phyloP scores from a whole-genome alignment of 2,329 filamentous ascomycete genomes.

The Aspergillus terreus region DNA sequence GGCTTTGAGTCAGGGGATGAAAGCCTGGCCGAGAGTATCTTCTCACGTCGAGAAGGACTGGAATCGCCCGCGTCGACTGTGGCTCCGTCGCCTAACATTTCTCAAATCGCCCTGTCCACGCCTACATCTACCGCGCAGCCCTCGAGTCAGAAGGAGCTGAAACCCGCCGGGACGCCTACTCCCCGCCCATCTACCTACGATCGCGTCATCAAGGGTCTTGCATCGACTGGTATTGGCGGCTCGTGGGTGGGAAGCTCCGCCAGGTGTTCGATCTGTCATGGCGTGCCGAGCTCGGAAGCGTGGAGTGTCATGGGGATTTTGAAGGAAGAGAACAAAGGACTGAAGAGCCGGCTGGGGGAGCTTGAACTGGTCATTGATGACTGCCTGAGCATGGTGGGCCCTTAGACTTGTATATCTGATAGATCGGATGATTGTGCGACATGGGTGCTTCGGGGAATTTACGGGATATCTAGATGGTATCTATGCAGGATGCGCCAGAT shows the following conservation, averaged over 20 bases:
- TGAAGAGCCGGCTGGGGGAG: conserved; percentile 51
- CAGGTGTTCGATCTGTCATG: conserved; percentile 41
- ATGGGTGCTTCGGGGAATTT: neutral
- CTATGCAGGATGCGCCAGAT: too few relatives aligned
- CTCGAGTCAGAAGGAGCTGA: conserved; percentile 29
- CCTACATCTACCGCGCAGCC: conserved; percentile 27
- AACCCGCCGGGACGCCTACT: conserved; percentile 14
- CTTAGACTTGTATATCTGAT: conserved; percentile 13
- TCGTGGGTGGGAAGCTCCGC: conserved; percentile 28
- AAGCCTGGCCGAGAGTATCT: conserved; percentile 48
- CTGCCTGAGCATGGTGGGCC: conserved; percentile 51
- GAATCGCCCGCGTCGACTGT: conserved; percentile 34
- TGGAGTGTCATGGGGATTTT: conserved; percentile 53
- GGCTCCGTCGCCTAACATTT: conserved; percentile 35
- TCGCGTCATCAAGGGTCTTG: conserved; percentile 41
- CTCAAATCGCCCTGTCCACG: conserved; percentile 28
- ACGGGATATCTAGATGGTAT: too few relatives aligned
- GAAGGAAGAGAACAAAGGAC: conserved; percentile 52
- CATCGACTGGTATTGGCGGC: conserved; percentile 30
- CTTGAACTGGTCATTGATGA: conserved; percentile 55
- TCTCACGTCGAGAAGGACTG: conserved; percentile 37
- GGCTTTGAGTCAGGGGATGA: conserved; percentile 59
- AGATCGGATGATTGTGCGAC: neutral
- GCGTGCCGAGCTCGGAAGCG: conserved; percentile 42
- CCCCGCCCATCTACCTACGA: conserved; percentile 37